Percentiles rank a stretch among this genome's conserved stretches.
These are phyloP conservation scores for Candida sp. DNA, from an alignment of 1,139 yeast genomes.

Conservation along the genomic window DNA sequence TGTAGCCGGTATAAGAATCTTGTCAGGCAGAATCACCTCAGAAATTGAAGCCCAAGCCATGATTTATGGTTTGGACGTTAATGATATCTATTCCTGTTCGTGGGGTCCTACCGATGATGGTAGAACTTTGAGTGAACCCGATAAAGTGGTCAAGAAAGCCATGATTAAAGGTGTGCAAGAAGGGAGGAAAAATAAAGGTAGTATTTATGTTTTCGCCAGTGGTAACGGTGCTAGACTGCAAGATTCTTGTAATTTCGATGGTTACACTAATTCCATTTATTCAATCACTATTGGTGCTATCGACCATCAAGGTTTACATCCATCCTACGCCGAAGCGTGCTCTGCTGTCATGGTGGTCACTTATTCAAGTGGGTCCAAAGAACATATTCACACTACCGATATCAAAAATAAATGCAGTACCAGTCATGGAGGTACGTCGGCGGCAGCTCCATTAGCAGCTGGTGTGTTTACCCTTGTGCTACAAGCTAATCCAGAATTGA, in stretches of 20 bases:
- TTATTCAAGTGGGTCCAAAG: constrained; percentile 88
- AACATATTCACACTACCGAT: constrained; percentile 90
- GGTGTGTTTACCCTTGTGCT: constrained; percentile 85
- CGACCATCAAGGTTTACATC: constrained; percentile 82
- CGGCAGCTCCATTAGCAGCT: constrained; percentile 98
- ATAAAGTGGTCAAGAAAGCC: constrained; percentile 72
- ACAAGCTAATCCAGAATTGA: constrained; percentile 77
- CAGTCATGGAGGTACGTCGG: constrained; percentile 94
- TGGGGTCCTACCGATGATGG: constrained; percentile 99
- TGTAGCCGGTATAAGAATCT: constrained; percentile 87
- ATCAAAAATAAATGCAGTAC: constrained; percentile 68
- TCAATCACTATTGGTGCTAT: constrained; percentile 96
- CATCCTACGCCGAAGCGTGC: constrained; percentile 88
- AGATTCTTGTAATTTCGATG: constrained; percentile 96
- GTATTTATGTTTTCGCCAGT: constrained; percentile 91
- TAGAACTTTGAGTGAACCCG: constrained; percentile 80
- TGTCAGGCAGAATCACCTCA: constrained; percentile 74
- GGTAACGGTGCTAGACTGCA: constrained; percentile 88
- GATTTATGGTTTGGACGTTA: constrained; percentile 72
- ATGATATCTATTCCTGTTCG: constrained; percentile 94
- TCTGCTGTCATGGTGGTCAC: constrained; percentile 97
- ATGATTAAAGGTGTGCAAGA: constrained; percentile 79
- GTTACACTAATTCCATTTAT: constrained; percentile 93
- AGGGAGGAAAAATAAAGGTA: constrained; percentile 82
- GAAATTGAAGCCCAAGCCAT: constrained; percentile 92